These are phyloP conservation scores for Polytolypa hystricis DNA, from an alignment of 2,329 filamentous ascomycete species.

Conservation along the genomic window DNA sequence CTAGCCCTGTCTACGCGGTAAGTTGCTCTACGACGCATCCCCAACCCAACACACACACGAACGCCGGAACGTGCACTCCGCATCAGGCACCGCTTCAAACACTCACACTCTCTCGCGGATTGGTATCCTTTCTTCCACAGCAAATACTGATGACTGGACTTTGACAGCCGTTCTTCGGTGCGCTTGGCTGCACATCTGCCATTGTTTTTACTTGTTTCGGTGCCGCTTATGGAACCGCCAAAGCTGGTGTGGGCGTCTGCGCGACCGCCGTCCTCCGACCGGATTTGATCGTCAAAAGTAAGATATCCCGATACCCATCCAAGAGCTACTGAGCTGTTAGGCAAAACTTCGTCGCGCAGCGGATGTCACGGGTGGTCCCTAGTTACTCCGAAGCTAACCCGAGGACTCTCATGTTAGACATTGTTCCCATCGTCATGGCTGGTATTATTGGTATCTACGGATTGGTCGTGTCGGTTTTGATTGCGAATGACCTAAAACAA, in stretches of 20 bases:
- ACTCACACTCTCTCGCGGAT: not conserved
- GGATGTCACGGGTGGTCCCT: no score
- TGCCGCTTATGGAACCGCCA: constrained; percentile 96
- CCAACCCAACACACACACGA: not conserved
- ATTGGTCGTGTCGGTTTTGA: constrained; percentile 76
- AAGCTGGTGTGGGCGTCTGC: constrained; percentile 97
- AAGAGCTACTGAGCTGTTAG: no score
- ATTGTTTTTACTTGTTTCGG: constrained; percentile 96
- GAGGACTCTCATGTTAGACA: constrained; percentile 61
- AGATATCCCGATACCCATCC: no score
- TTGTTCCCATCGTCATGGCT: constrained; percentile 99
- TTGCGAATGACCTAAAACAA: constrained; percentile 68
- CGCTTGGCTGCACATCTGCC: constrained; percentile 89
- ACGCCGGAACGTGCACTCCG: not conserved
- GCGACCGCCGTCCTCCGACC: constrained; percentile 97
- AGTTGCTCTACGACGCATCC: constrained; percentile 42
- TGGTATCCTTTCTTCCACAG: constrained; percentile 9
- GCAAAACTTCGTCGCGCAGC: no score
- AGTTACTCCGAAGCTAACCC: constrained; percentile 8
- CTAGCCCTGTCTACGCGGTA: constrained; percentile 96
- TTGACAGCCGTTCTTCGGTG: constrained; percentile 77
- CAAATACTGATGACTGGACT: constrained; percentile 11
- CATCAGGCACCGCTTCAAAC: not conserved
- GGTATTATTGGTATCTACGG: constrained; percentile 99
- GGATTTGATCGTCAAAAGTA: constrained; percentile 99